Percentiles rank a stretch among this genome's conserved stretches.
Conservation (phyloP, 2,329 filamentous ascomycete species). For the Colletotrichum sp. region DNA sequence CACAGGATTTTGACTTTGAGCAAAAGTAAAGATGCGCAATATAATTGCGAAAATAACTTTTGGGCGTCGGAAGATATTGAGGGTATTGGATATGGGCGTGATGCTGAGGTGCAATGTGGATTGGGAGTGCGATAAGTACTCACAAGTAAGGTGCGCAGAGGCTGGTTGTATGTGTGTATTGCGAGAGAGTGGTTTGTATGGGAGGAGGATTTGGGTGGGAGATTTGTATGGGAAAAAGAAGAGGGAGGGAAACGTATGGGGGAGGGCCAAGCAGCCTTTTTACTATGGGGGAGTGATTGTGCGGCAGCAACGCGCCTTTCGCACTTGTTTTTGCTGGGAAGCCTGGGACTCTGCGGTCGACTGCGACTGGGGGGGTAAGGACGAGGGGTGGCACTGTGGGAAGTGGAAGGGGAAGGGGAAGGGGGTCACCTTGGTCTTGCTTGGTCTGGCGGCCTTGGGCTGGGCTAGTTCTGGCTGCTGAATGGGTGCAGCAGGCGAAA, state of each 20-base stretch:
- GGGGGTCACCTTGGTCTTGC: constrained; percentile 1
- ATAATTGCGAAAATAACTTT: background rate
- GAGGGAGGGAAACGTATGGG: constrained; percentile 62
- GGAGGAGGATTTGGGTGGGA: constrained; percentile 57
- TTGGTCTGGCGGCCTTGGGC: background rate
- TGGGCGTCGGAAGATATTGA: background rate
- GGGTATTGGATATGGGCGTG: constrained; percentile 31
- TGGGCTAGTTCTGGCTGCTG: constrained; percentile 7
- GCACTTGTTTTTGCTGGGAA: constrained; percentile 30
- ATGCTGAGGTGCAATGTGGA: constrained; percentile 37
- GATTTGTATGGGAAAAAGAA: constrained; percentile 67
- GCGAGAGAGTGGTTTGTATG: constrained; percentile 54
- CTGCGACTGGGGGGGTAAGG: constrained; percentile 15
- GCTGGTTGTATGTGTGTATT: constrained; percentile 46
- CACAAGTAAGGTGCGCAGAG: constrained; percentile 38
- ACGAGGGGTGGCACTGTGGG: constrained; percentile 30
- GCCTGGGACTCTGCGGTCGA: constrained; percentile 11
- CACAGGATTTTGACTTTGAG: background rate
- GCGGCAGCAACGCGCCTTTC: constrained; percentile 43
- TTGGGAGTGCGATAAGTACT: constrained; percentile 52
- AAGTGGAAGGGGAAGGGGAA: constrained; percentile 19
- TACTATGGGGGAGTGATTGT: constrained; percentile 70
- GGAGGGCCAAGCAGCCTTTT: constrained; percentile 64
- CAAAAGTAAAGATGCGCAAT: background rate
- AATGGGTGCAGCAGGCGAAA: constrained; percentile 8